Conservation (phyloP, 306 rosid species). For the Carpinus fangiana region DNA sequence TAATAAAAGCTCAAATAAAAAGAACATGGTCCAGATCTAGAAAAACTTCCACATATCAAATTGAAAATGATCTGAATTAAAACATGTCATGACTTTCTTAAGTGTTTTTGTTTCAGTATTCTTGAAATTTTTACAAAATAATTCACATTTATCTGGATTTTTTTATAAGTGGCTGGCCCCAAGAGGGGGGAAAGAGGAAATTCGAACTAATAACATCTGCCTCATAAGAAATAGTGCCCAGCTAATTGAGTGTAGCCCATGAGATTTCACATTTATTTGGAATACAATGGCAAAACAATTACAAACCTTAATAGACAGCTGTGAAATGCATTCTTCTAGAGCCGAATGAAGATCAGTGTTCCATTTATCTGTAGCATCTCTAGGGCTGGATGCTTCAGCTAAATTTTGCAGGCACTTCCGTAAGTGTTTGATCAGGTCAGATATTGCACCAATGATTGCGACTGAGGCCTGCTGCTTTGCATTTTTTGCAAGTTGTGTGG, state of each 20-base stretch:
- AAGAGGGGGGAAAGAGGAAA: too few species aligned
- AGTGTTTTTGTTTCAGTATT: not conserved
- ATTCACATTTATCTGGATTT: too few species aligned
- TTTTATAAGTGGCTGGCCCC: too few species aligned
- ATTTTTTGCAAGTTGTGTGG: slow-evolving; percentile 65
- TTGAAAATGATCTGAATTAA: not conserved
- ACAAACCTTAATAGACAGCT: slow-evolving; percentile 72
- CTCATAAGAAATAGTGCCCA: too few species aligned
- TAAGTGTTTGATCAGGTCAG: slow-evolving; percentile 77
- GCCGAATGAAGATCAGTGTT: slow-evolving; percentile 62
- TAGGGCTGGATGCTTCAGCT: slow-evolving; percentile 51
- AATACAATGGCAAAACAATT: slow-evolving; percentile 19
- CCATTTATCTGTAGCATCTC: slow-evolving; percentile 47
- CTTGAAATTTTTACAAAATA: not conserved
- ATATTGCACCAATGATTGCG: slow-evolving; percentile 67
- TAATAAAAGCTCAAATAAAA: not conserved
- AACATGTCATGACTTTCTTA: not conserved
- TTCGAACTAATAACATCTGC: too few species aligned
- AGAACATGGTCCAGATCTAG: not conserved
- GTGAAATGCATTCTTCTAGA: slow-evolving; percentile 69
- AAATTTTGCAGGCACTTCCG: slow-evolving; percentile 71
- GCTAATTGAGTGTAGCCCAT: too few species aligned
- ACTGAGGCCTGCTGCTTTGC: slow-evolving; percentile 65
- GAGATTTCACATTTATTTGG: slow-evolving; percentile 4
- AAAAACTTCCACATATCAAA: not conserved